Conservation (phyloP, 345 rosid genomes). For the Lepidium sativum region DNA sequence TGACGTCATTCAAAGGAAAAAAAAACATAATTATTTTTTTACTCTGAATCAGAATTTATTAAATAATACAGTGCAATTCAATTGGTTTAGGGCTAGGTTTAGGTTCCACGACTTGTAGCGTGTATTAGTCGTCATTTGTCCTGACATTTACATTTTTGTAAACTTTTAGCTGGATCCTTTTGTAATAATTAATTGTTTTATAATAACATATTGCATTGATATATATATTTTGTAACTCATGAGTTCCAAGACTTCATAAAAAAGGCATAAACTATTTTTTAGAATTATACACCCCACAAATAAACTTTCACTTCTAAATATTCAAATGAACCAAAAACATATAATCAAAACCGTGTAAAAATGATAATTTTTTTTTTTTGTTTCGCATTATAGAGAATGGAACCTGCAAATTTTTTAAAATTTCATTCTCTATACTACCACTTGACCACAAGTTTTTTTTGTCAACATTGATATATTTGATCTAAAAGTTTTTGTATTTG, state of each 20-base stretch:
- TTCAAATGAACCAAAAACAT: too few species aligned
- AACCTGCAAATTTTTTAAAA: too few species aligned
- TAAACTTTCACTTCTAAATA: too few species aligned
- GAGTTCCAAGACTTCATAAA: too few species aligned
- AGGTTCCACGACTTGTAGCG: slow-evolving; percentile 13
- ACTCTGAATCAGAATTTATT: background rate
- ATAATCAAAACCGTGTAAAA: too few species aligned
- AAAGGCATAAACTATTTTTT: too few species aligned
- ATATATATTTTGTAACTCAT: too few species aligned
- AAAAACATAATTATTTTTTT: background rate
- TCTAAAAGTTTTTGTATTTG: background rate
- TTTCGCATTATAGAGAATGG: too few species aligned
- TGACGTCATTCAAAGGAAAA: background rate
- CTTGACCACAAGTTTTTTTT: too few species aligned
- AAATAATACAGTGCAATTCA: background rate
- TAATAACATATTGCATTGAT: background rate
- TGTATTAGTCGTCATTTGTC: slow-evolving; percentile 12
- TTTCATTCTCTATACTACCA: too few species aligned
- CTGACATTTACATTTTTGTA: slow-evolving; percentile 12
- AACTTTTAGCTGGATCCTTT: slow-evolving; percentile 10
- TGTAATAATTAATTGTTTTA: background rate
- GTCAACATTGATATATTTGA: background rate
- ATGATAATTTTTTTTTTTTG: too few species aligned
- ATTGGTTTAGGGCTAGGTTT: slow-evolving; percentile 10
- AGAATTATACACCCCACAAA: too few species aligned